Evolutionary conservation across 352 stramenopile species (phyloP), one percentile per base, ranked within the genome.

Genomic region (Plasmopara viticola): DNA sequence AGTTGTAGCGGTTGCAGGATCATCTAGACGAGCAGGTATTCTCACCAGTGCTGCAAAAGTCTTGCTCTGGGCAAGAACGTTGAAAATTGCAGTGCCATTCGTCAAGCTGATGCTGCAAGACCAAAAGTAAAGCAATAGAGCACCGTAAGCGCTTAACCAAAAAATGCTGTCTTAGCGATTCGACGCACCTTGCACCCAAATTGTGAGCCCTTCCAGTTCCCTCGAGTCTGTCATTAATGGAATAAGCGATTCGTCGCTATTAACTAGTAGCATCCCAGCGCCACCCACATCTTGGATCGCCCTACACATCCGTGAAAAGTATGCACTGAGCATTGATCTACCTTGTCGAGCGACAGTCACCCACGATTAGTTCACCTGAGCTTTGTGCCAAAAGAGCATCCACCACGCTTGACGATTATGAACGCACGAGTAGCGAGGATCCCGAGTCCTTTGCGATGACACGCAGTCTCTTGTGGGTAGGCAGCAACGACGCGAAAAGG

Each of bases 391-490:
- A 25, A 25, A 25, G 20, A 25, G 20, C 20, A 25, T 3, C 20
- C 20, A 25, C 20, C 20, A 25, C 20, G 20, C 20, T 25, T 25
- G 20, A 25, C 20, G 20, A 25, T 25, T 3, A 25, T 25, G 20
- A 25, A 1, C 0, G 79, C 66, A 18, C 72, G 74, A 15, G 72
- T 78, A 12, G 62, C 74, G 6, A 74, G 56, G 20, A 90, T 74
- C 8, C 62, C 69, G 28, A 90, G 68, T 0, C 77, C 79, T 58
- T 85, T 70, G 42, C 68, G 64, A 44, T 86, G 57, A 35, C 79
- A 90, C n/a, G 77, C 79, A 4, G 77, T 90, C 13, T 84, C 74
- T 44, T 84, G 64, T 0, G 79, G 79, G 51, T 81, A 87, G 8
- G 79, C 74, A 31, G 70, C 68, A 45, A 90, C 72, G 8, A 84